Evolutionary conservation across 768 basidiomycete species (phyloP).

Genomic region (Porphyrellus cyaneotinctus): DNA sequence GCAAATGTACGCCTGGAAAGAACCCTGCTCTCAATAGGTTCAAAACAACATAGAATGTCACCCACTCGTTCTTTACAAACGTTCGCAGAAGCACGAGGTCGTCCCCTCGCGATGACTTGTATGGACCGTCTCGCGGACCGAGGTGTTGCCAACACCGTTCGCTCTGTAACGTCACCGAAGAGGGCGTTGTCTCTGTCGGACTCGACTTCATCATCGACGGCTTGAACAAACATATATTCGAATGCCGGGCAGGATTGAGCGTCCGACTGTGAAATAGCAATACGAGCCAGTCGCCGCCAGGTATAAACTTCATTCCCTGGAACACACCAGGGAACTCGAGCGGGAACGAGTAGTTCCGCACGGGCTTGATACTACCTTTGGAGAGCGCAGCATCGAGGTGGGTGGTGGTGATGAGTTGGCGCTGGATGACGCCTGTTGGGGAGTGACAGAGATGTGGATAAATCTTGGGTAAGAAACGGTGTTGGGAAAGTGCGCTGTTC

Average conservation of each 20-base stretch:
- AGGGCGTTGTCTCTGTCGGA: neutral
- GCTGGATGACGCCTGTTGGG: conserved; percentile 19
- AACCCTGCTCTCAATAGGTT: neutral
- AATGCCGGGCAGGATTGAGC: conserved; percentile 28
- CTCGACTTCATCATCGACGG: conserved; percentile 10
- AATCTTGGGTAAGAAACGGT: conserved; percentile 22
- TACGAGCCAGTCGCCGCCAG: conserved; percentile 29
- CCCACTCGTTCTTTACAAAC: conserved; percentile 25
- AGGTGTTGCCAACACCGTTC: conserved; percentile 28
- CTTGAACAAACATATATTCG: conserved; percentile 28
- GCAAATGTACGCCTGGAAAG: conserved; percentile 21
- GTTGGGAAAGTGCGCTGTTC: conserved; percentile 19
- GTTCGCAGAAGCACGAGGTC: conserved; percentile 28
- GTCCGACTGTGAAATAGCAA: conserved; percentile 30
- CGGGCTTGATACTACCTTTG: conserved; percentile 10
- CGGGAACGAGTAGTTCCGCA: conserved; percentile 25
- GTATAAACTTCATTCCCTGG: conserved; percentile 30
- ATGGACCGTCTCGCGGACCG: conserved; percentile 23
- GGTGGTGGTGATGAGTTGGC: conserved; percentile 22
- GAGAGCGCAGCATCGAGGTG: conserved; percentile 23
- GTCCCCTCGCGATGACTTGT: conserved; percentile 31
- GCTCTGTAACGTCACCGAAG: conserved; percentile 27
- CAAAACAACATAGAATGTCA: neutral
- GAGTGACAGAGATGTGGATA: conserved; percentile 26
- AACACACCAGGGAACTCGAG: conserved; percentile 30